These are phyloP conservation scores for Primulina huaijiensis DNA, from an alignment of 257 asterid species.

Conservation along the genomic window DNA sequence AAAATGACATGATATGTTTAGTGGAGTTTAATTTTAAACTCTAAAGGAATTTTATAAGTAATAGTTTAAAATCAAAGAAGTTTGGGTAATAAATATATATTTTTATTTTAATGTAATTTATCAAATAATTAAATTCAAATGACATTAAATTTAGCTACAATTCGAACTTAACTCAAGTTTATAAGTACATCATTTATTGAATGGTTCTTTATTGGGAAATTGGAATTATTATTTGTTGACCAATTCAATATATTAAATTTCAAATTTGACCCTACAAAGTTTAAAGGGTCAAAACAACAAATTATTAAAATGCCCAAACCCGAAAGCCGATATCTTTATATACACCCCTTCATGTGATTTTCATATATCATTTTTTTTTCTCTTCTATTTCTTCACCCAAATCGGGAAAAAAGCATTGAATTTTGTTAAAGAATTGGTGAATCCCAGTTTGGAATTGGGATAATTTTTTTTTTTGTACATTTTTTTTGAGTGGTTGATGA, in stretches of 20 bases:
- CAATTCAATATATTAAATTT: not conserved
- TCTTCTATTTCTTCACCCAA: not conserved
- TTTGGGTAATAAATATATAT: too few relatives aligned
- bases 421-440: not conserved
- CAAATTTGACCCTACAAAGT: not conserved
- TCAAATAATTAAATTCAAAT: not conserved
- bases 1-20: too few relatives aligned
- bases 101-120: not conserved
- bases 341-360: not conserved
- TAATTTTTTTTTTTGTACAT: too few relatives aligned
- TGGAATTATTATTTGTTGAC: not conserved
- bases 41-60: too few relatives aligned
- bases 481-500: not conserved
- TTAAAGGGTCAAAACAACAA: not conserved
- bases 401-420: not conserved
- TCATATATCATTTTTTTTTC: not conserved
- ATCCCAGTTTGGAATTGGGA: not conserved
- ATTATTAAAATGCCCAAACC: too few relatives aligned
- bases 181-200: not conserved
- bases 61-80: too few relatives aligned
- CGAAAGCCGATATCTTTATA: not conserved
- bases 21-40: too few relatives aligned
- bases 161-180: too few relatives aligned
- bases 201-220: not conserved
- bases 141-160: not conserved